Conservation (phyloP, 139 green algal genomes). For the Eudorina sp. region DNA sequence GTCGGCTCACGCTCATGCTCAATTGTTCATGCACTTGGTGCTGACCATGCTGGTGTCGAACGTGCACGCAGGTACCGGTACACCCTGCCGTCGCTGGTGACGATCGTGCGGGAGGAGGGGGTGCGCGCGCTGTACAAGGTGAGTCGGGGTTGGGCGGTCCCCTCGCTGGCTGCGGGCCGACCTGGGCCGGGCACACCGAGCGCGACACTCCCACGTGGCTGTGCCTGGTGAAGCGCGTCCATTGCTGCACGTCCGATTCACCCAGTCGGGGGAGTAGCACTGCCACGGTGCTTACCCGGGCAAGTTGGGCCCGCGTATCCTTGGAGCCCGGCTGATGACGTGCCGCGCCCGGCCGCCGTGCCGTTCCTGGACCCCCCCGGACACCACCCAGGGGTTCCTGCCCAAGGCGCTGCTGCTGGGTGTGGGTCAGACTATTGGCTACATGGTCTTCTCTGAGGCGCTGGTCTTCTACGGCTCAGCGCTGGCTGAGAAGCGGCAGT, state of each 20-base stretch:
- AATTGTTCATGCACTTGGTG: too few species aligned
- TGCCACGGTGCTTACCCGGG: too few species aligned
- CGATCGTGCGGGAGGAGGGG: constrained; percentile 59
- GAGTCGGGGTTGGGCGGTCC: too few species aligned
- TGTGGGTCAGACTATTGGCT: constrained; percentile 65
- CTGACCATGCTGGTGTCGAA: too few species aligned
- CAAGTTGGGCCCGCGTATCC: too few species aligned
- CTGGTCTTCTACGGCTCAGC: constrained; percentile 13
- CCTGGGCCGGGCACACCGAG: neutral
- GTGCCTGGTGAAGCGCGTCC: too few species aligned
- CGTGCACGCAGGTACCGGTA: constrained; percentile 44
- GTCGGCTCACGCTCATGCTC: too few species aligned
- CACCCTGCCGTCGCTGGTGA: constrained; percentile 33
- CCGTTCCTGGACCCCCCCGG: neutral
- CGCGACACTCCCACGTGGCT: too few species aligned
- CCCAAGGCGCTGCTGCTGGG: constrained; percentile 69
- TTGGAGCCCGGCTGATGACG: too few species aligned
- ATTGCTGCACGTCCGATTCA: too few species aligned
- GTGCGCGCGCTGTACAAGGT: constrained; percentile 59
- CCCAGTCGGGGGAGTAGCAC: too few species aligned
- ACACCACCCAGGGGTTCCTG: constrained; percentile 55
- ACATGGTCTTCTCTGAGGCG: constrained; percentile 56
- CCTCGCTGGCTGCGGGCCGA: too few species aligned
- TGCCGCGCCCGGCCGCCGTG: neutral
- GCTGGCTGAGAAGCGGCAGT: neutral